Conservation (phyloP, 2,329 filamentous ascomycete species). For the Penicillium palitans region DNA sequence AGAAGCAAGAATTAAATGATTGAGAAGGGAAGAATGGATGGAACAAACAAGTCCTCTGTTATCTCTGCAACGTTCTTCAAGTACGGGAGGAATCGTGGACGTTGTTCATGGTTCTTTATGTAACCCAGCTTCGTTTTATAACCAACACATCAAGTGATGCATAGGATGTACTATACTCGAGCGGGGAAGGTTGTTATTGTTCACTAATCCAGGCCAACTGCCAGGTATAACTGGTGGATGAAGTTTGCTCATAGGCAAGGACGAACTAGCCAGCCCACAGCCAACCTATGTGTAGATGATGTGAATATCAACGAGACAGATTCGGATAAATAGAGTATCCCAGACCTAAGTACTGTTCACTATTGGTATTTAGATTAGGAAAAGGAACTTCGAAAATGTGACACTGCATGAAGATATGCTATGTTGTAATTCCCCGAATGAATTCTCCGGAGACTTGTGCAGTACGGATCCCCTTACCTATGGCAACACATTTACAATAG, state of each 20-base stretch:
- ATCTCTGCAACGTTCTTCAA: too few relatives aligned
- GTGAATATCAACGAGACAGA: background rate
- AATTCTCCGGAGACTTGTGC: constrained; percentile 10
- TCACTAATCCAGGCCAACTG: background rate
- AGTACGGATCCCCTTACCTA: background rate
- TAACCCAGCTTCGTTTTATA: too few relatives aligned
- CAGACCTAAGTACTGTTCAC: background rate
- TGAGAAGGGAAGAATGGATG: too few relatives aligned
- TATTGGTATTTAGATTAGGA: background rate
- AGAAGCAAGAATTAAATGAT: too few relatives aligned
- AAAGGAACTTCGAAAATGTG: background rate
- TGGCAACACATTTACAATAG: background rate
- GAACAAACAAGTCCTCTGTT: too few relatives aligned
- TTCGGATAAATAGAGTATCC: constrained; percentile 9
- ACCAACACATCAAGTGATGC: too few relatives aligned
- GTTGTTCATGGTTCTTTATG: too few relatives aligned
- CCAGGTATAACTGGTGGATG: background rate
- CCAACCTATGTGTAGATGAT: background rate
- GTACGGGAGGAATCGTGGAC: too few relatives aligned
- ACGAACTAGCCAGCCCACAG: background rate
- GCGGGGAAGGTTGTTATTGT: background rate
- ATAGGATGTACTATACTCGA: too few relatives aligned
- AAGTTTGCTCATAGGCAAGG: background rate
- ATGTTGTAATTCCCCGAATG: constrained; percentile 11
- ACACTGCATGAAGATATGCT: background rate